Evolutionary conservation across 1,139 yeast species (phyloP).

Genomic region (Blastobotrys niveus): DNA sequence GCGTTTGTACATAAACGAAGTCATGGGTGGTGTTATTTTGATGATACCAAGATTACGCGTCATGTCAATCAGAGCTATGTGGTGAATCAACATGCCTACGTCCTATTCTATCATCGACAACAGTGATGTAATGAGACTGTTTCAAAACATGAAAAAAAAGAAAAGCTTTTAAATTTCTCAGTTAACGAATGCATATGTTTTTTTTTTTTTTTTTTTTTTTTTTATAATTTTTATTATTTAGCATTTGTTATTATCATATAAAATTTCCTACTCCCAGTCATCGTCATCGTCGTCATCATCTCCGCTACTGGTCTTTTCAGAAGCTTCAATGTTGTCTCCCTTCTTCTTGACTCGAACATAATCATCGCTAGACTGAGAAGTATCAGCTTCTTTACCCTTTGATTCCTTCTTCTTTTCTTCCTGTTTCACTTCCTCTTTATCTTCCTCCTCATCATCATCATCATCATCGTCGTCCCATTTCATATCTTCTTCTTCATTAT

Average conservation of each 20-base stretch:
- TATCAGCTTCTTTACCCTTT: not conserved
- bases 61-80: conserved; percentile 40
- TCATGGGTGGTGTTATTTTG: conserved; percentile 69
- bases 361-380: conserved; percentile 36
- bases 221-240: not conserved
- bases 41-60: conserved; percentile 56
- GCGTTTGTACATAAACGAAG: conserved; percentile 63
- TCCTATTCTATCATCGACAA: conserved; percentile 49
- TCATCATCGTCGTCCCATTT: conserved; percentile 57
- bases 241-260: not conserved
- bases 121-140: not conserved
- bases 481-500: conserved; percentile 38
- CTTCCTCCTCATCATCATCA: conserved; percentile 47
- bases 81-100: conserved; percentile 63
- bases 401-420: conserved; percentile 4
- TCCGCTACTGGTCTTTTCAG: conserved; percentile 18
- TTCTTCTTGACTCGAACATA: conserved; percentile 39
- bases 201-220: not conserved
- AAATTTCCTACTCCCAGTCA: conserved; percentile 52
- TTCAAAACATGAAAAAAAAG: conserved; percentile 1
- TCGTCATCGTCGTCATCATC: conserved; percentile 42
- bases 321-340: conserved; percentile 32
- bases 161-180: not conserved
- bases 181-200: not conserved
- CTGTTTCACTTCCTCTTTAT: conserved; percentile 20